Evolutionary conservation across 306 rosid species (phyloP).

Genomic region (Pachyrhizus erosus): DNA sequence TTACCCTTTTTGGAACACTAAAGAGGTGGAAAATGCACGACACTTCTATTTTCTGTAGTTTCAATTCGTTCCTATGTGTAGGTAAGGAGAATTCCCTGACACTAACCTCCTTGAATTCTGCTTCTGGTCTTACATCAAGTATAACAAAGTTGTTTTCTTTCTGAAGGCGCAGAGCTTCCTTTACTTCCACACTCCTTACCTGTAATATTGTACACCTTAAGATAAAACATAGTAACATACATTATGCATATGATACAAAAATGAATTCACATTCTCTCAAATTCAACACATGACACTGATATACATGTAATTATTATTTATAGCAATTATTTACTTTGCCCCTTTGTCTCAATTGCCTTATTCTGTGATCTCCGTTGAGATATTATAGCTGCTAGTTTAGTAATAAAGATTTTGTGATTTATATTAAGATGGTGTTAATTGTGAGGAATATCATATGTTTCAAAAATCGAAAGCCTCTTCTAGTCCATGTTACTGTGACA

Average conservation of each 20-base stretch:
- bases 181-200: slow-evolving; percentile 14
- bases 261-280: background rate
- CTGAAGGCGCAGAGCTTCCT: slow-evolving; percentile 11
- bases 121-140: background rate
- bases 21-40: no score
- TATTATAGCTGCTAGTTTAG: background rate
- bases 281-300: background rate
- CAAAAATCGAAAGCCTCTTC: background rate
- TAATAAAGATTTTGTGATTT: background rate
- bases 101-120: background rate
- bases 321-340: background rate
- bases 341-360: background rate
- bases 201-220: background rate
- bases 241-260: background rate
- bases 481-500: background rate
- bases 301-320: background rate
- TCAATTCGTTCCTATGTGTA: background rate
- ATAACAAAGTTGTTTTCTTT: background rate
- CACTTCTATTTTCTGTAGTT: background rate
- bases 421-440: background rate
- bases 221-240: background rate
- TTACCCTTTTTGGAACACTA: no score
- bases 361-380: background rate
- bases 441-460: background rate
- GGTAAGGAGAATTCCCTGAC: background rate